phyloP scores from a whole-genome alignment of 1,284 basidiomycete genomes.

The Tremellales sp. region DNA sequence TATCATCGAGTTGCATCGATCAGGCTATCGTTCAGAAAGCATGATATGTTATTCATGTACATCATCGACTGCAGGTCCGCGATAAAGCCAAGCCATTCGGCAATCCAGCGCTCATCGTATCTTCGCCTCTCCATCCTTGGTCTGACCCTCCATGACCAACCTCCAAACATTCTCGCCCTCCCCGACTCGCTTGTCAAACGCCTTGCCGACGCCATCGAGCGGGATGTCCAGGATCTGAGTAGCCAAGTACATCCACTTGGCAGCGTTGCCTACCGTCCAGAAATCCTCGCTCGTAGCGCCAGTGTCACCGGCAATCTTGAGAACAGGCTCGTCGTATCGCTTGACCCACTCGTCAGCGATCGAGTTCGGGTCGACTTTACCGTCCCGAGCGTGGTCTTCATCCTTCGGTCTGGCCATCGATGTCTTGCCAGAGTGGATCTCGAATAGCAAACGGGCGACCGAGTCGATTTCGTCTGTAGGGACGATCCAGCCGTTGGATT shows the following conservation, averaged over 20 bases:
- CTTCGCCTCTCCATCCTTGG: slow-evolving; percentile 33
- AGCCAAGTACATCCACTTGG: slow-evolving; percentile 39
- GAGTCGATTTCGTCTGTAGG: slow-evolving; percentile 65
- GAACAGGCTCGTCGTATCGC: slow-evolving; percentile 18
- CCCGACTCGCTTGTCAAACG: slow-evolving; percentile 16
- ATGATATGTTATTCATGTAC: no score
- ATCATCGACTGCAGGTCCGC: no score
- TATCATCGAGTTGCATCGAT: no score
- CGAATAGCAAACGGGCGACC: slow-evolving; percentile 67
- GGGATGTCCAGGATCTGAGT: slow-evolving; percentile 25
- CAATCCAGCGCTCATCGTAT: no score
- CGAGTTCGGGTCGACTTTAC: slow-evolving; percentile 18
- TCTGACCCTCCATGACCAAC: slow-evolving; percentile 42
- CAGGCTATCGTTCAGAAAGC: no score
- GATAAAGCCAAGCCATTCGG: no score
- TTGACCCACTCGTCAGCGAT: slow-evolving; percentile 31
- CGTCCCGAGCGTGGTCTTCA: neutral
- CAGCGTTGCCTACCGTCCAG: slow-evolving; percentile 46
- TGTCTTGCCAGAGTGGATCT: slow-evolving; percentile 67
- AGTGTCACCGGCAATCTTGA: slow-evolving; percentile 20
- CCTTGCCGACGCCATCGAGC: slow-evolving; percentile 14
- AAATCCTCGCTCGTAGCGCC: slow-evolving; percentile 40
- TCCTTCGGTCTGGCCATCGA: slow-evolving; percentile 49
- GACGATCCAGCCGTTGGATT: slow-evolving; percentile 75
- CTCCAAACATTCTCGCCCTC: slow-evolving; percentile 42